A percentile compares a stretch with the other conserved stretches of the same genome.
Conservation (phyloP, 805 yeast genomes). For the Sporopachydermia lactativora region DNA sequence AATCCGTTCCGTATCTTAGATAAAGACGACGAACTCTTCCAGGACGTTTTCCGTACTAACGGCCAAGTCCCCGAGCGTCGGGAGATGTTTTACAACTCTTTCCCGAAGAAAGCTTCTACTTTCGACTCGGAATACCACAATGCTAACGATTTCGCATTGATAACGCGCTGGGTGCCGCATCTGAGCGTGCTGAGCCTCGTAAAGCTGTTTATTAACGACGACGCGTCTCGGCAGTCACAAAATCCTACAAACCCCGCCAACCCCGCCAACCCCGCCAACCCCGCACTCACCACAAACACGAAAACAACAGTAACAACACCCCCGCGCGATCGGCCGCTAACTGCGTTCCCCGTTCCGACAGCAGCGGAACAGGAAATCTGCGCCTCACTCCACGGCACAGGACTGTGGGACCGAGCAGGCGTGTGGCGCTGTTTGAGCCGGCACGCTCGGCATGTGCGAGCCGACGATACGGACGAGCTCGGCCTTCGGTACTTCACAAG, state of each 20-base stretch:
- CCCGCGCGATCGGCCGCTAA: conserved; percentile 10
- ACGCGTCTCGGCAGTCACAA: neutral
- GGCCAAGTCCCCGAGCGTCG: conserved; percentile 17
- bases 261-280: no score
- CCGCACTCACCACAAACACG: neutral
- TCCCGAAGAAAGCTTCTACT: conserved; percentile 20
- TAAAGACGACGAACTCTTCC: conserved; percentile 18
- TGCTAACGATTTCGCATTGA: conserved; percentile 15
- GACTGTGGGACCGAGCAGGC: conserved; percentile 76
- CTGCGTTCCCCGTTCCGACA: conserved; percentile 38
- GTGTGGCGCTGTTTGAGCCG: conserved; percentile 67
- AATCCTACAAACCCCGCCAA: no score
- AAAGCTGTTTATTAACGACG: conserved; percentile 11
- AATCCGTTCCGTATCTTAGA: neutral
- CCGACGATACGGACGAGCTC: neutral
- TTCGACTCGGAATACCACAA: conserved; percentile 21
- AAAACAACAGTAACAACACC: conserved; percentile 1
- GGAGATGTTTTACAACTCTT: conserved; percentile 18
- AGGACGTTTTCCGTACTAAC: conserved; percentile 16
- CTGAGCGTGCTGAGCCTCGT: conserved; percentile 17
- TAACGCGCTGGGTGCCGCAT: conserved; percentile 22
- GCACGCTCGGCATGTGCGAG: neutral
- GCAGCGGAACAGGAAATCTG: conserved; percentile 49
- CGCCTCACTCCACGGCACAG: conserved; percentile 44
- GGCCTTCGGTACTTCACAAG: neutral